phyloP scores from a whole-genome alignment of 2,329 filamentous ascomycete genomes.

The Penicillium olsonii region DNA sequence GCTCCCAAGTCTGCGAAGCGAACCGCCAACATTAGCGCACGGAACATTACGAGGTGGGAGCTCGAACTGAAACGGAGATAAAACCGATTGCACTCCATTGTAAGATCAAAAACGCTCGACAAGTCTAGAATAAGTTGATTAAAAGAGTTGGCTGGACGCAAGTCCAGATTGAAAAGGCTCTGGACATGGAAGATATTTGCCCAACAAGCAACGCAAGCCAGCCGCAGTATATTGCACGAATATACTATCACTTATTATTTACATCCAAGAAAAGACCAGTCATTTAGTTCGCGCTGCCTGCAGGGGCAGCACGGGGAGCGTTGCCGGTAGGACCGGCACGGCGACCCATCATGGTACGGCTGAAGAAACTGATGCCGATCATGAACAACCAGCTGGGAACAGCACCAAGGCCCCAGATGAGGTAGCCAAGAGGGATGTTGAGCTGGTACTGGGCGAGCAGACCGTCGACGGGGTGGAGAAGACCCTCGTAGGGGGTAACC shows the following conservation, averaged over 20 bases:
- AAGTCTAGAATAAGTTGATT: conserved; percentile 5
- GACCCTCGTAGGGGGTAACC: conserved; percentile 55
- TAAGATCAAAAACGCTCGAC: background rate
- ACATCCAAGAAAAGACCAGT: conserved; percentile 27
- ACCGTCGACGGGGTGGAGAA: conserved; percentile 64
- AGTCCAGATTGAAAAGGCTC: conserved; percentile 1
- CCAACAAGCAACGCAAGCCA: conserved; percentile 11
- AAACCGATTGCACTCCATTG: background rate
- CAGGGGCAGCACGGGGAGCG: conserved; percentile 17
- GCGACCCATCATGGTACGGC: conserved; percentile 58
- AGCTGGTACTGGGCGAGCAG: conserved; percentile 55
- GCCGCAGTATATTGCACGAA: conserved; percentile 18
- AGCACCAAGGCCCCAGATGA: conserved; percentile 57
- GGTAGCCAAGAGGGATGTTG: conserved; percentile 57
- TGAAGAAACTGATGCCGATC: conserved; percentile 63
- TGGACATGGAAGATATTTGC: background rate
- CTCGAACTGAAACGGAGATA: too few species aligned
- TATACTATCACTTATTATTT: conserved; percentile 32
- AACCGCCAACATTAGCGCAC: too few species aligned
- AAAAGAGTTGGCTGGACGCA: conserved; percentile 9
- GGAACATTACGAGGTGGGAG: too few species aligned
- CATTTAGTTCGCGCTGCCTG: conserved; percentile 27
- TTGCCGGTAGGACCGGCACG: conserved; percentile 21
- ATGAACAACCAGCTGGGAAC: conserved; percentile 67
- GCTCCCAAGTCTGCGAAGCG: too few species aligned